A percentile compares a stretch with the other conserved stretches of the same genome.
phyloP scores from a whole-genome alignment of 768 basidiomycete genomes.

The Mycena filopes region DNA sequence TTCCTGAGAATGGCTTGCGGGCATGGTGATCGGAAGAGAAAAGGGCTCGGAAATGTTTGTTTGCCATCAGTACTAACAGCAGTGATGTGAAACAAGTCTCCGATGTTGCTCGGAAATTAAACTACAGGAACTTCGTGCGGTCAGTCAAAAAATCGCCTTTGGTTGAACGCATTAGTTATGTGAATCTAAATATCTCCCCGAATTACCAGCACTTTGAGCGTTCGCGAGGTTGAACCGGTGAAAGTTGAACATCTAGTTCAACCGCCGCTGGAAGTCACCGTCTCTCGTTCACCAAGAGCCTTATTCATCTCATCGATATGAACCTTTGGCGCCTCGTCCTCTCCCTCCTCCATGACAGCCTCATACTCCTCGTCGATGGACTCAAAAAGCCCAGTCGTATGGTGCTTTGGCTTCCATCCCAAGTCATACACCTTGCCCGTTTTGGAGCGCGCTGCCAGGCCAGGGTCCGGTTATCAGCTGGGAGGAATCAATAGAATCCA shows the following conservation, averaged over 20 bases:
- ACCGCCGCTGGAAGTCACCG: too few species aligned
- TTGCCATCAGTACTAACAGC: constrained; percentile 1
- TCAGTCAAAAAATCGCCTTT: too few species aligned
- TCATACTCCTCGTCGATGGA: constrained; percentile 33
- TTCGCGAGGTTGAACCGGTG: too few species aligned
- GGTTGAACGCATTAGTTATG: too few species aligned
- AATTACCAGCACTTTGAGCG: too few species aligned
- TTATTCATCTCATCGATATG: constrained; percentile 33
- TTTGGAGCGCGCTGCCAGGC: constrained; percentile 29
- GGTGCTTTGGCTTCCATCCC: constrained; percentile 32
- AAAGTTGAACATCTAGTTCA: background rate
- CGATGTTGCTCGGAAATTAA: too few species aligned
- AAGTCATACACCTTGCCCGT: constrained; percentile 25
- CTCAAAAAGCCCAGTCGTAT: constrained; percentile 26
- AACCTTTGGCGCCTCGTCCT: constrained; percentile 30
- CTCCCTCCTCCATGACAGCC: constrained; percentile 29
- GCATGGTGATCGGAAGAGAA: background rate
- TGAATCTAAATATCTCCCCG: background rate
- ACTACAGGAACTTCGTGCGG: too few species aligned
- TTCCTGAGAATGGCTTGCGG: background rate
- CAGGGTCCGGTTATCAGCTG: too few species aligned
- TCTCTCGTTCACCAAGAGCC: constrained; percentile 5
- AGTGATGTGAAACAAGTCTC: background rate
- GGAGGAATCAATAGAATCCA: too few species aligned
- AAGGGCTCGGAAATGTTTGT: background rate